A percentile compares a stretch with the other conserved stretches of the same genome.
These are phyloP conservation scores for Wickerhamiella sorbophila DNA, from an alignment of 805 yeast species.

Conservation along the genomic window DNA sequence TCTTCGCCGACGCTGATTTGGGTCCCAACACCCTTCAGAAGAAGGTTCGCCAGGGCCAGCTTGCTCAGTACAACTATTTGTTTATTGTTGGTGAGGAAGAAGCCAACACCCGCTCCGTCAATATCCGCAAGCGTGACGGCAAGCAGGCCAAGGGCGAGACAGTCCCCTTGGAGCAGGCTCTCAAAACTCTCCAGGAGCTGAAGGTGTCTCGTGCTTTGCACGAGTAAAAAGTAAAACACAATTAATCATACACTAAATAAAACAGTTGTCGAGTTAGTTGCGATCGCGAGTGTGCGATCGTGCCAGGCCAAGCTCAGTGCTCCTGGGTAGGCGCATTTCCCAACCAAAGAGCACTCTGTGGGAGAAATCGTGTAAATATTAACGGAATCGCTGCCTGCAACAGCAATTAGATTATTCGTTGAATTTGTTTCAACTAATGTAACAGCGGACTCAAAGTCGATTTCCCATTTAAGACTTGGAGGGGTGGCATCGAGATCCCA, in stretches of 20 bases:
- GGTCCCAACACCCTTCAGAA: conserved; percentile 94
- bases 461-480: not conserved
- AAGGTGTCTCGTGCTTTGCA: conserved; percentile 53
- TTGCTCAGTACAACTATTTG: conserved; percentile 86
- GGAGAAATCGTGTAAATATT: not conserved
- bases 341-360: not conserved
- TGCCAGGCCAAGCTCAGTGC: conserved; percentile 3
- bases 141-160: conserved; percentile 83
- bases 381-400: not conserved
- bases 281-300: conserved; percentile 3
- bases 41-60: conserved; percentile 95
- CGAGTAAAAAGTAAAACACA: conserved; percentile 2
- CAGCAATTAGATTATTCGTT: not conserved
- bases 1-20: conserved; percentile 85
- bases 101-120: conserved; percentile 62
- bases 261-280: not conserved
- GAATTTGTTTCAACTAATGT: not conserved
- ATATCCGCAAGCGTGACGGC: conserved; percentile 93
- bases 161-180: conserved; percentile 55
- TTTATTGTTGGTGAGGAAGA: conserved; percentile 97
- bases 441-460: not conserved
- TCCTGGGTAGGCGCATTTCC: not conserved
- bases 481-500: conserved; percentile 7
- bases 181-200: conserved; percentile 51
- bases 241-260: not conserved